Percentiles rank a stretch among this genome's conserved stretches.
phyloP scores from a whole-genome alignment of 768 basidiomycete species.

The Collybiopsis luxurians region DNA sequence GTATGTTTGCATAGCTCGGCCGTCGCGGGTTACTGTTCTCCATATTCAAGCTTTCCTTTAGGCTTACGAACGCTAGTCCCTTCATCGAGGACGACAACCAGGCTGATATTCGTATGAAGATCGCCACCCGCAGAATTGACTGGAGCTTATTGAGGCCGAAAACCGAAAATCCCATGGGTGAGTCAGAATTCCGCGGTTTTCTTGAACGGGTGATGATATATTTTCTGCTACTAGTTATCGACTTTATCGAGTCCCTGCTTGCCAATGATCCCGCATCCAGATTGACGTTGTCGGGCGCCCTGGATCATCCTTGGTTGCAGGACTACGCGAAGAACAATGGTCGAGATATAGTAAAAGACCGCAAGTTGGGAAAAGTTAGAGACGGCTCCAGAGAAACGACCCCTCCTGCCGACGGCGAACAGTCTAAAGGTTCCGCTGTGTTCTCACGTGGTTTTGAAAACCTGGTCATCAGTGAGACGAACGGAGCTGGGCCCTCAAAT shows the following conservation, averaged over 20 bases:
- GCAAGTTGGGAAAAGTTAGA: background rate
- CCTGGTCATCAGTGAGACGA: background rate
- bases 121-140: conserved; percentile 57
- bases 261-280: conserved; percentile 59
- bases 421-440: conserved; percentile 13
- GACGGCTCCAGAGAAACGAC: conserved; percentile 12
- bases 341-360: background rate
- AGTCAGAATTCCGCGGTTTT: conserved; percentile 20
- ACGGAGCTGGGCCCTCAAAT: background rate
- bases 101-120: conserved; percentile 58
- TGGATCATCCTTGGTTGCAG: conserved; percentile 75
- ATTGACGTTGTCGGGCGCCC: conserved; percentile 69
- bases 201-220: too few relatives aligned
- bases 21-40: background rate
- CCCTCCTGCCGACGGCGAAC: conserved; percentile 20
- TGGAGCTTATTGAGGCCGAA: conserved; percentile 46
- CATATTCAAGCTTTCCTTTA: conserved; percentile 24
- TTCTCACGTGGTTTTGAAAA: conserved; percentile 17
- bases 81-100: conserved; percentile 76
- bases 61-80: conserved; percentile 75
- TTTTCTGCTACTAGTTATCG: too few relatives aligned
- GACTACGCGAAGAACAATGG: conserved; percentile 3
- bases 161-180: conserved; percentile 47
- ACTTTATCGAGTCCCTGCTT: conserved; percentile 70
- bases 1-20: conserved; percentile 38